Conservation (phyloP, 73 alveolate genomes). For the Effrenium voratum region DNA sequence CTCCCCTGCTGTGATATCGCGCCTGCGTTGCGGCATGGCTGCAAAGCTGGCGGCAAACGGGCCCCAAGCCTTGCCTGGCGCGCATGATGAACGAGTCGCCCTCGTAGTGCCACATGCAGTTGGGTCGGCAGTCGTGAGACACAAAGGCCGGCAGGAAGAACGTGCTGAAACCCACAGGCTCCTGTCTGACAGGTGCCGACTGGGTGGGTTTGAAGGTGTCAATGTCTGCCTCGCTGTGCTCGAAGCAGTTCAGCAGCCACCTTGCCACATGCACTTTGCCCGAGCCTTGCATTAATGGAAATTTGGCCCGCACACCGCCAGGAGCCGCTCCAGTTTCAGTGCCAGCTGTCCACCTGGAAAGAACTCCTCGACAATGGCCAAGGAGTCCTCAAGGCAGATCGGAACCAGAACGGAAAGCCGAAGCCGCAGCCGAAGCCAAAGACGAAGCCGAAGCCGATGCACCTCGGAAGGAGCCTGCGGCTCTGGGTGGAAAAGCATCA, state of each 20-base stretch:
- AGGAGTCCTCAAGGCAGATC: background rate
- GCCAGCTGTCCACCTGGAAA: background rate
- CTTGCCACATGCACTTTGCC: background rate
- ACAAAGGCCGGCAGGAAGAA: constrained; percentile 88
- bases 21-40: constrained; percentile 5
- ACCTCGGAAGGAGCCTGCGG: constrained; percentile 70
- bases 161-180: constrained; percentile 87
- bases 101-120: constrained; percentile 94
- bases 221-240: constrained; percentile 56
- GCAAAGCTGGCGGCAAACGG: background rate
- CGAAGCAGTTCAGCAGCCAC: constrained; percentile 92
- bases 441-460: background rate
- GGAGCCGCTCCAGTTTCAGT: constrained; percentile 53
- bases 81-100: constrained; percentile 41
- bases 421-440: too few relatives aligned
- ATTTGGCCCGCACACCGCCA: constrained; percentile 23
- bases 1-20: constrained; percentile 54
- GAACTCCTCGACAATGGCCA: constrained; percentile 71
- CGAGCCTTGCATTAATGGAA: background rate
- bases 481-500: constrained; percentile 79
- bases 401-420: too few relatives aligned
- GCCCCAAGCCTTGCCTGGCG: constrained; percentile 14
- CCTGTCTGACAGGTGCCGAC: background rate
- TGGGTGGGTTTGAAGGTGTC: background rate
- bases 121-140: constrained; percentile 81